Percentiles rank a stretch among this genome's conserved stretches.
phyloP scores from a whole-genome alignment of 352 stramenopile species.

The Phytophthora citrophthora region DNA sequence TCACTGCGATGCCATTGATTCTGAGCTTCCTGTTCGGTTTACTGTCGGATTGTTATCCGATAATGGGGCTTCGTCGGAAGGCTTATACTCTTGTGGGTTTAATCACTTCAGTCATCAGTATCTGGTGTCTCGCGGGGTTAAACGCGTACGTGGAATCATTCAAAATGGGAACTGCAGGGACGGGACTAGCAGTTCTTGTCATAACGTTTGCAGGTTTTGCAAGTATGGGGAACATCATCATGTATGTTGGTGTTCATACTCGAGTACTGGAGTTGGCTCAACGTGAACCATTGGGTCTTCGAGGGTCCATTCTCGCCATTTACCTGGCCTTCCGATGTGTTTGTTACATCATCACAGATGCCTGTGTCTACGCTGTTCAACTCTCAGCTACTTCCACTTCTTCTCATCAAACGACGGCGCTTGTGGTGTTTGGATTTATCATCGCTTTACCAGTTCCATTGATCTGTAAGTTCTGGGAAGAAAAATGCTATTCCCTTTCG shows the following conservation, averaged over 20 bases:
- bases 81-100: constrained; percentile 79
- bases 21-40: constrained; percentile 86
- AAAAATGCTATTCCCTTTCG: constrained; percentile 52
- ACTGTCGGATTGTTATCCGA: constrained; percentile 80
- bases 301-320: constrained; percentile 44
- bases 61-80: constrained; percentile 77
- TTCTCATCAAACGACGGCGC: constrained; percentile 16
- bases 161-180: neutral
- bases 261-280: constrained; percentile 54
- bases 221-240: constrained; percentile 38
- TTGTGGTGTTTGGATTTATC: constrained; percentile 43
- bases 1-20: constrained; percentile 63
- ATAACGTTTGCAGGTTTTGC: constrained; percentile 34
- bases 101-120: constrained; percentile 31
- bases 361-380: constrained; percentile 20
- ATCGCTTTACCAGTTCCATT: constrained; percentile 39
- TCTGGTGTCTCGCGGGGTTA: constrained; percentile 39
- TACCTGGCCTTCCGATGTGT: constrained; percentile 47
- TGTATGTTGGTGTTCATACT: constrained; percentile 46
- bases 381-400: neutral
- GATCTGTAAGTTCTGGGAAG: constrained; percentile 45
- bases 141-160: constrained; percentile 30
- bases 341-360: constrained; percentile 27
- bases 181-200: constrained; percentile 21
- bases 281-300: constrained; percentile 39